A percentile compares a stretch with the other conserved stretches of the same genome.
phyloP scores from a whole-genome alignment of 306 rosid species.

The Castanea crenata region DNA sequence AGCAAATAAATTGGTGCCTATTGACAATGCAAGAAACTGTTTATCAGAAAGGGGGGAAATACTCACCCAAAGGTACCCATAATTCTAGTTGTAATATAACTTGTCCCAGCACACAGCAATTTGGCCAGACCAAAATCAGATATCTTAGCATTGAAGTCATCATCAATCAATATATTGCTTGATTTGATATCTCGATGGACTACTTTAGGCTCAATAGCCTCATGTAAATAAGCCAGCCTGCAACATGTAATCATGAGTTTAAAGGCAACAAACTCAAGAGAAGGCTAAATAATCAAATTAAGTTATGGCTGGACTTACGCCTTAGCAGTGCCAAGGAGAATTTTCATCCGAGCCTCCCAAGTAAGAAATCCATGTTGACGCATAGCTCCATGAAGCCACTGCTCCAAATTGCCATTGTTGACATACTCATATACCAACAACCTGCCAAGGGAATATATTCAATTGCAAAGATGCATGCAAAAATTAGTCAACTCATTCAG shows the following conservation, averaged over 20 bases:
- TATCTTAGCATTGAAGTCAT: slow-evolving; percentile 86
- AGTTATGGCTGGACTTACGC: slow-evolving; percentile 51
- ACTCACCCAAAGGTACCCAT: slow-evolving; percentile 99
- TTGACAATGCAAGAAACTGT: not conserved
- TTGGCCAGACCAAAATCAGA: slow-evolving; percentile 96
- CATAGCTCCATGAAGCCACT: slow-evolving; percentile 94
- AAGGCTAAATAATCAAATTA: not conserved
- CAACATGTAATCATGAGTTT: slow-evolving; percentile 22
- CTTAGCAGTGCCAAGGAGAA: slow-evolving; percentile 87
- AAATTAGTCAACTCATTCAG: no score
- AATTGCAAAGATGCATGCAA: not conserved
- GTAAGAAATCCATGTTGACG: slow-evolving; percentile 74
- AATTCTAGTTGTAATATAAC: slow-evolving; percentile 89
- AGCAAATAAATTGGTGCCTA: not conserved
- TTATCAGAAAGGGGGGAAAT: not conserved
- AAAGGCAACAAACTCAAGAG: slow-evolving; percentile 11
- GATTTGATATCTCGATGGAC: slow-evolving; percentile 95
- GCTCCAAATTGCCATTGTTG: slow-evolving; percentile 86
- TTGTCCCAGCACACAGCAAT: slow-evolving; percentile 80
- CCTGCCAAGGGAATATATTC: slow-evolving; percentile 42
- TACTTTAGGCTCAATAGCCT: slow-evolving; percentile 95
- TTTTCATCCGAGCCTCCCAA: slow-evolving; percentile 92
- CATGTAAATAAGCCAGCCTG: slow-evolving; percentile 95
- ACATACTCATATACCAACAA: slow-evolving; percentile 84
- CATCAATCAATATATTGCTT: slow-evolving; percentile 86